These are phyloP conservation scores for Cardamine resedifolia DNA, from an alignment of 345 rosid genomes.

Conservation along the genomic window DNA sequence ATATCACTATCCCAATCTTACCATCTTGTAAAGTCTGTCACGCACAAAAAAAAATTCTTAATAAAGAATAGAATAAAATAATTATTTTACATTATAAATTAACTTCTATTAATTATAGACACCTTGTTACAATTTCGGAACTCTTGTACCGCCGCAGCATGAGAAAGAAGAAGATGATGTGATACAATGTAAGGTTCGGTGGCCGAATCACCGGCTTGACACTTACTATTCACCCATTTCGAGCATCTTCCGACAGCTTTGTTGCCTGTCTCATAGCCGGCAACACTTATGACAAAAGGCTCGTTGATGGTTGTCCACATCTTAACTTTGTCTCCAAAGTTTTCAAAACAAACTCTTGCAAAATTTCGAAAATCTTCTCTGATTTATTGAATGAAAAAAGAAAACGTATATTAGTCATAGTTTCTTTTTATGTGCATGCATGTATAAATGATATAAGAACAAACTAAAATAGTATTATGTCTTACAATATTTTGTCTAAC, in stretches of 20 bases:
- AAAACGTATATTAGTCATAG: not conserved
- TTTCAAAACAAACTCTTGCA: slow-evolving; percentile 41
- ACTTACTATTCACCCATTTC: slow-evolving; percentile 17
- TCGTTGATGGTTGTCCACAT: slow-evolving; percentile 55
- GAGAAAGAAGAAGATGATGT: slow-evolving; percentile 37
- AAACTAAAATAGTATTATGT: not conserved
- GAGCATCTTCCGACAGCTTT: slow-evolving; percentile 42
- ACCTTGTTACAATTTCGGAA: slow-evolving; percentile 32
- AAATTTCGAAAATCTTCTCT: slow-evolving; percentile 48
- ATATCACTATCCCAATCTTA: slow-evolving; percentile 36
- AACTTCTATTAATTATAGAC: too few relatives aligned
- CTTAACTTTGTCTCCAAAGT: slow-evolving; percentile 49
- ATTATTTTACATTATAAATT: not conserved
- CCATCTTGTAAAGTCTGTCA: slow-evolving; percentile 23
- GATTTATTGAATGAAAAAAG: not conserved
- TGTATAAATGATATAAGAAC: not conserved
- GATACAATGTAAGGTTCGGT: slow-evolving; percentile 32
- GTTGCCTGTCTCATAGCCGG: slow-evolving; percentile 34
- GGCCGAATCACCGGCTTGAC: slow-evolving; percentile 39
- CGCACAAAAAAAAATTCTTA: too few relatives aligned
- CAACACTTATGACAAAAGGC: slow-evolving; percentile 33
- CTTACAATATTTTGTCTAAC: not conserved
- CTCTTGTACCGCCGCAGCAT: slow-evolving; percentile 34
- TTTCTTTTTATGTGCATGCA: not conserved
- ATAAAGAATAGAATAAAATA: too few relatives aligned